Evolutionary conservation across 1,284 basidiomycete genomes (phyloP).

Genomic region (Rhodotorula sp.): DNA sequence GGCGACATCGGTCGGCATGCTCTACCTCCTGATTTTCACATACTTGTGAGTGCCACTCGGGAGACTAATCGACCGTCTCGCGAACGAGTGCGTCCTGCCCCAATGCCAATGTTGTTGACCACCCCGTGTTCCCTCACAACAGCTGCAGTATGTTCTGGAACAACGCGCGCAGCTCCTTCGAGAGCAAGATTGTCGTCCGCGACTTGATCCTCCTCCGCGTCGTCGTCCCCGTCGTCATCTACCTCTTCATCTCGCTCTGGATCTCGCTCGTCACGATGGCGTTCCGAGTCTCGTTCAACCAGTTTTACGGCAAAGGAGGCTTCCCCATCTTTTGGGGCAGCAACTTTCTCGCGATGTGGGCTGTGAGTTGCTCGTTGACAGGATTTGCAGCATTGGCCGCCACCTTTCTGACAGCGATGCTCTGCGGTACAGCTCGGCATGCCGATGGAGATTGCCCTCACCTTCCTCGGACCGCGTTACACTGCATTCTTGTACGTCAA

Average conservation of each 20-base stretch:
- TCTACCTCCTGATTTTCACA: slow-evolving; percentile 46
- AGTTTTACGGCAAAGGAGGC: slow-evolving; percentile 71
- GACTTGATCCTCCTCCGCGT: slow-evolving; percentile 31
- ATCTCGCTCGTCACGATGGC: slow-evolving; percentile 81
- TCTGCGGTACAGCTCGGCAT: slow-evolving; percentile 40
- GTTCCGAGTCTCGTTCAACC: slow-evolving; percentile 82
- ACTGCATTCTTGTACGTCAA: slow-evolving; percentile 45
- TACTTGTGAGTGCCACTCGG: slow-evolving; percentile 17
- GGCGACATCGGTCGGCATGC: slow-evolving; percentile 47
- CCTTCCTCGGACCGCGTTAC: slow-evolving; percentile 47
- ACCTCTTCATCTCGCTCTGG: slow-evolving; percentile 77
- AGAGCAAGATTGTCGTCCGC: slow-evolving; percentile 45
- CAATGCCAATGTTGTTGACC: too few relatives aligned
- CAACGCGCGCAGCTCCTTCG: slow-evolving; percentile 41
- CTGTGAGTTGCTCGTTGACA: slow-evolving; percentile 52
- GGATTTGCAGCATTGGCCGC: slow-evolving; percentile 34
- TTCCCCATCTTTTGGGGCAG: slow-evolving; percentile 49
- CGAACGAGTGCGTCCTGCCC: too few relatives aligned
- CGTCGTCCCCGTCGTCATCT: slow-evolving; percentile 40
- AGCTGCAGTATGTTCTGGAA: slow-evolving; percentile 10
- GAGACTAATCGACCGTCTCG: not conserved
- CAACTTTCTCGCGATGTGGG: slow-evolving; percentile 47
- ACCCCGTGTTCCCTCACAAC: not conserved
- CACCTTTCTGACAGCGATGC: too few relatives aligned
- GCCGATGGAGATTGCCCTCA: slow-evolving; percentile 41